phyloP scores from a whole-genome alignment of 2,329 filamentous ascomycete species.

The Colletotrichum eremochloae region DNA sequence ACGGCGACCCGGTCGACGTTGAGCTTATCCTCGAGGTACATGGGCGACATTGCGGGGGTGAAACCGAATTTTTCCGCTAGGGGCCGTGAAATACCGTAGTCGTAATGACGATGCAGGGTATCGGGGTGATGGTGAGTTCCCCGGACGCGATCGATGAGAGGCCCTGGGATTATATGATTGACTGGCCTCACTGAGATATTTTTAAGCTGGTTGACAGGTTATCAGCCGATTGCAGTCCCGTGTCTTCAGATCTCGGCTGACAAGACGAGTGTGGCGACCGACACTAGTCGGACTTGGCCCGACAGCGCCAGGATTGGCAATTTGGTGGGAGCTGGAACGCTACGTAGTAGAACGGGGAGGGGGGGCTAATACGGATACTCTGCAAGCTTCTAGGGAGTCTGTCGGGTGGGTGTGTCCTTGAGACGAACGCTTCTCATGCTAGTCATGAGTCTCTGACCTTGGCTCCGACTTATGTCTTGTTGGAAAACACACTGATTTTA shows the following conservation, averaged over 20 bases:
- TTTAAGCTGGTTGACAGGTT: not conserved
- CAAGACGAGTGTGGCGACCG: not conserved
- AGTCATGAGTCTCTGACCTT: constrained; percentile 9
- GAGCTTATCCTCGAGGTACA: constrained; percentile 41
- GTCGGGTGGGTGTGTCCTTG: constrained; percentile 2
- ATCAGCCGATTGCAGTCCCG: constrained; percentile 29
- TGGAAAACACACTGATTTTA: not conserved
- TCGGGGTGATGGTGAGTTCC: constrained; percentile 1
- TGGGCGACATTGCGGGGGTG: constrained; percentile 43
- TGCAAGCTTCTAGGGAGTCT: not conserved
- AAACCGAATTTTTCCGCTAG: not conserved
- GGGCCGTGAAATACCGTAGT: not conserved
- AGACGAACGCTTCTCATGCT: constrained; percentile 31
- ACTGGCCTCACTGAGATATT: not conserved
- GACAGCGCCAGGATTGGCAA: constrained; percentile 26
- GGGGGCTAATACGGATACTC: not conserved
- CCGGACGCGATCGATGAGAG: not conserved
- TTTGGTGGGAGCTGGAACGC: not conserved
- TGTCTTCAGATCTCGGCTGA: constrained; percentile 10
- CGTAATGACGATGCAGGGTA: not conserved
- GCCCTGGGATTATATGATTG: constrained; percentile 19
- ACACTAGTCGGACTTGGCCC: constrained; percentile 35
- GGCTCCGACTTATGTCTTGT: not conserved
- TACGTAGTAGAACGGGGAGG: not conserved
- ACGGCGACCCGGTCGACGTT: constrained; percentile 69